Evolutionary conservation across 2,329 filamentous ascomycete species (phyloP), one percentile per base, ranked within the genome.

Genomic region (Trichoderma endophyticum): DNA sequence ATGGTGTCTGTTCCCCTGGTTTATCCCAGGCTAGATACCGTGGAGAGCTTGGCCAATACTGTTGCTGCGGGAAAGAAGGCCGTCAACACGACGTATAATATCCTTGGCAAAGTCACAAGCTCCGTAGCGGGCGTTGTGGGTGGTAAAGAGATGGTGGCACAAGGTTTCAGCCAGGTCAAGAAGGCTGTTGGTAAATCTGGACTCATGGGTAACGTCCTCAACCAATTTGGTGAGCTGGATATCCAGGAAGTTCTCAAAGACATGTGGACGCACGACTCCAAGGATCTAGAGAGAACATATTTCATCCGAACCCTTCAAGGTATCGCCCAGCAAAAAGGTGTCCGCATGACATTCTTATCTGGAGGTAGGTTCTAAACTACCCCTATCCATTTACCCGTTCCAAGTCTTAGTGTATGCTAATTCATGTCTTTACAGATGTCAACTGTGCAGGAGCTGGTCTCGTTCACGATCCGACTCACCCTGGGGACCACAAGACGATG

Each of bases 251-350:
- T 98, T 79, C 84, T 98, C 72, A 91, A 95, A 79, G 96, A 99
- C 80, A 92, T 97, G 86, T 99, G 96, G 96, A 99, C 96, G 26
- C 96, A 99, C 79, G 95, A 98, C 66, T 95, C 92, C 67, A 99
- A 98, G 87, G 96, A 99, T 77, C 90, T 99, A 54, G 96, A 99
- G 83, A 88, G 96, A 71, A 99, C 96, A 7, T 99, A 99, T 80
- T 86, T 99, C 73, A 97, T 99, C 79, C 91, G 96, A 75, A 99
- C 96, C 1, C 87, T 99, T 3, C 96, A 99, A 83, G 93, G 94
- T 30, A 98, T 99, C 77, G 88, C 96, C 1, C 94, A 97, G 80
- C 95, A 97, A 82, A 98, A 98, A 83, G 95, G 93, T 30, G 88
- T 99, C 62, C 92, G 96, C 61, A 98, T 99, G 93, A 98, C 95